Percentiles rank a stretch among this genome's conserved stretches.
phyloP scores from a whole-genome alignment of 352 stramenopile genomes.

The Globisporangium polare region DNA sequence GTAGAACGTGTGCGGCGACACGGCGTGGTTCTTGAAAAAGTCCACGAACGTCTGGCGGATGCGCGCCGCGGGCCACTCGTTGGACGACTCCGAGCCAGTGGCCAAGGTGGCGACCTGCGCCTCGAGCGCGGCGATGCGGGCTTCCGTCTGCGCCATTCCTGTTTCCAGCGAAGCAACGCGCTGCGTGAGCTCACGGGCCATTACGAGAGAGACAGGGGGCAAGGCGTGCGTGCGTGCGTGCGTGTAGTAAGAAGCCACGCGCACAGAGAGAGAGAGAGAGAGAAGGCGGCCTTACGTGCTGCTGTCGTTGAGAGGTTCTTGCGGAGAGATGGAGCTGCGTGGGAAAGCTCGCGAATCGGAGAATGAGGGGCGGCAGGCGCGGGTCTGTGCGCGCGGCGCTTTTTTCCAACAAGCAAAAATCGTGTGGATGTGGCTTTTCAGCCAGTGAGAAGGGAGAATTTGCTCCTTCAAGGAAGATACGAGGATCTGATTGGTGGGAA shows the following conservation, averaged over 20 bases:
- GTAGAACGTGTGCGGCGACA: constrained; percentile 92
- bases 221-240: too few relatives aligned
- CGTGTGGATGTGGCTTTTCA: background rate
- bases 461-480: background rate
- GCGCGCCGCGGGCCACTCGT: constrained; percentile 92
- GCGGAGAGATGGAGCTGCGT: background rate
- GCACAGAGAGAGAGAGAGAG: background rate
- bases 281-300: background rate
- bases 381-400: background rate
- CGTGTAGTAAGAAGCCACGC: background rate
- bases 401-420: background rate
- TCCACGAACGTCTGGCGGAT: constrained; percentile 98
- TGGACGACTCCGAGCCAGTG: constrained; percentile 19
- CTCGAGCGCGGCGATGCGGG: constrained; percentile 19
- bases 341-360: background rate
- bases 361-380: background rate
- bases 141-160: constrained; percentile 22
- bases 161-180: constrained; percentile 29
- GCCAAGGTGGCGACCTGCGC: constrained; percentile 15
- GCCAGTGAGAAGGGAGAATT: background rate
- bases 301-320: background rate
- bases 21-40: constrained; percentile 92
- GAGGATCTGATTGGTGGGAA: background rate
- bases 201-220: background rate
- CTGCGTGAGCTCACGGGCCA: constrained; percentile 21